Percentiles rank a stretch among this genome's conserved stretches.
These are phyloP conservation scores for Arthrobotrys conoides DNA, from an alignment of 2,329 filamentous ascomycete genomes.

Conservation along the genomic window DNA sequence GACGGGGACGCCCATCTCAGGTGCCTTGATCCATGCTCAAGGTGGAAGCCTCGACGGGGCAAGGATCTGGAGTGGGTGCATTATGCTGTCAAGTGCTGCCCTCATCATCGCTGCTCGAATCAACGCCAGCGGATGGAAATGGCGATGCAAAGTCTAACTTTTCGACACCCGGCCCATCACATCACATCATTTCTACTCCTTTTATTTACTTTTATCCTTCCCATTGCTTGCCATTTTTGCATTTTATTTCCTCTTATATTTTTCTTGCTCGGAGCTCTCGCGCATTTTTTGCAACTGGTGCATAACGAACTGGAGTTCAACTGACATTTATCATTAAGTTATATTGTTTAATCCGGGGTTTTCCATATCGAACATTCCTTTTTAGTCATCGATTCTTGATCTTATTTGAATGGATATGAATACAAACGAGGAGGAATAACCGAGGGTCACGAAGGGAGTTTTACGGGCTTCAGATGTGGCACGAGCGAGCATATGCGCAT, in stretches of 20 bases:
- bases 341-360: slow-evolving; percentile 29
- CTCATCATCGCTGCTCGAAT: slow-evolving; percentile 56
- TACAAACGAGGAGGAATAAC: slow-evolving; percentile 22
- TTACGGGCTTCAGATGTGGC: slow-evolving; percentile 21
- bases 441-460: slow-evolving; percentile 19
- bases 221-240: background rate
- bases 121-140: slow-evolving; percentile 51
- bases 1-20: slow-evolving; percentile 73
- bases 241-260: slow-evolving; percentile 10
- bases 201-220: background rate
- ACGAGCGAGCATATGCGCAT: slow-evolving; percentile 9
- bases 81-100: slow-evolving; percentile 57
- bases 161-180: background rate
- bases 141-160: slow-evolving; percentile 53
- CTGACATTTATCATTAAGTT: slow-evolving; percentile 30
- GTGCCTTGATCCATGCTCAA: slow-evolving; percentile 69
- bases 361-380: slow-evolving; percentile 2
- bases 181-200: slow-evolving; percentile 1
- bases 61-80: slow-evolving; percentile 59
- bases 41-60: slow-evolving; percentile 51
- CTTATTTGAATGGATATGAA: slow-evolving; percentile 23
- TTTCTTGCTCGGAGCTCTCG: slow-evolving; percentile 41
- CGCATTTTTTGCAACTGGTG: slow-evolving; percentile 52
- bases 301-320: slow-evolving; percentile 59
- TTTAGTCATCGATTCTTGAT: background rate